These are phyloP conservation scores for Elsinoe perseae DNA, from an alignment of 2,329 filamentous ascomycete genomes.

Conservation along the genomic window DNA sequence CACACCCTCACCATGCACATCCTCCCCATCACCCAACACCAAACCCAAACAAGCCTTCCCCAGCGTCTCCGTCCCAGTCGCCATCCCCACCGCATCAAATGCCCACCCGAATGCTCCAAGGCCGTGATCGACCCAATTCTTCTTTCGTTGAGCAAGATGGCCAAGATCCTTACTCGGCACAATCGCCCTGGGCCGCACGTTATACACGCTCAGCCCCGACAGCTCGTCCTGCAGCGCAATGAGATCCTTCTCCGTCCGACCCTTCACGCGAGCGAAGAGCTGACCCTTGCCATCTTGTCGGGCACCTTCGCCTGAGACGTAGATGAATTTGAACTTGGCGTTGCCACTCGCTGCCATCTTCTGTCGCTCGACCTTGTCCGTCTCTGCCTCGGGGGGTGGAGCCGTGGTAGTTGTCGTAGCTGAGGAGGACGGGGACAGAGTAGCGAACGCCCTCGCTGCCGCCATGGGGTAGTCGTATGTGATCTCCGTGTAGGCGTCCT, in stretches of 20 bases:
- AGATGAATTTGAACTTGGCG: slow-evolving; percentile 60
- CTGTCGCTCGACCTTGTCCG: not conserved
- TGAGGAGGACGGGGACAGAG: slow-evolving; percentile 30
- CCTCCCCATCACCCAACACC: no score
- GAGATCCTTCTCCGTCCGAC: slow-evolving; percentile 54
- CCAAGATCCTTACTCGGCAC: not conserved
- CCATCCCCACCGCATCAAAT: no score
- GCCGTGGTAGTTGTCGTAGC: no score
- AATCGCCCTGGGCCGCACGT: slow-evolving; percentile 53
- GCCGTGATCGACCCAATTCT: no score
- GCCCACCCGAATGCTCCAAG: no score
- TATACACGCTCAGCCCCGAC: slow-evolving; percentile 47
- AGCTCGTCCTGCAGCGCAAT: slow-evolving; percentile 43
- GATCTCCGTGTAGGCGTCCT: slow-evolving; percentile 52
- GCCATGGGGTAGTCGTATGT: slow-evolving; percentile 59
- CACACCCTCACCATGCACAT: no score
- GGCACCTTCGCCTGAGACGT: slow-evolving; percentile 58
- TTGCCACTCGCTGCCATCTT: slow-evolving; percentile 34
- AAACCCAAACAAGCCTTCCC: no score
- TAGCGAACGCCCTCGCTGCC: slow-evolving; percentile 54
- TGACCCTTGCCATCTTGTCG: slow-evolving; percentile 50
- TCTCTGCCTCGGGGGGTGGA: not conserved
- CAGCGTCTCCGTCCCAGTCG: no score
- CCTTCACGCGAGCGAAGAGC: slow-evolving; percentile 58
- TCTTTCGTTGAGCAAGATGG: no score